phyloP scores from a whole-genome alignment of 2,329 filamentous ascomycete species.

The Geosmithia putterillii region DNA sequence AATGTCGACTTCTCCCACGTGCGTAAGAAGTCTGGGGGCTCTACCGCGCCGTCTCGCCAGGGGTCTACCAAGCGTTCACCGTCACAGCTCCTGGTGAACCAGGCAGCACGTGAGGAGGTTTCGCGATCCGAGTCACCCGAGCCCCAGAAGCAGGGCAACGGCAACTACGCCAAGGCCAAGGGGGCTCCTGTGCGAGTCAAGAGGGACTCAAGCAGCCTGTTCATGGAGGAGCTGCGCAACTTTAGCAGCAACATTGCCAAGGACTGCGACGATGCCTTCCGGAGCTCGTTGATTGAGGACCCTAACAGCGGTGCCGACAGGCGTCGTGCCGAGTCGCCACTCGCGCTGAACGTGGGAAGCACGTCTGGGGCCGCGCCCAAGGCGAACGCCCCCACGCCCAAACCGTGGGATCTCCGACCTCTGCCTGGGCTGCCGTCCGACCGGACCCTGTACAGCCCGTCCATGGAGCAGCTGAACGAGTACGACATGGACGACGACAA shows the following conservation, averaged over 20 bases:
- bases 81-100: background rate
- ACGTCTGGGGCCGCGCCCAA: slow-evolving; percentile 14
- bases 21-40: slow-evolving; percentile 21
- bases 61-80: background rate
- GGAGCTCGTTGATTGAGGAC: slow-evolving; percentile 41
- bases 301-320: slow-evolving; percentile 18
- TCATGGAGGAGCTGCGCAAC: slow-evolving; percentile 67
- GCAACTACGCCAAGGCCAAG: slow-evolving; percentile 12
- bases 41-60: background rate
- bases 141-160: slow-evolving; percentile 11
- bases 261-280: slow-evolving; percentile 88
- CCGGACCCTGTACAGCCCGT: slow-evolving; percentile 1
- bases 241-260: slow-evolving; percentile 78
- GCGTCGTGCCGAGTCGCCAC: slow-evolving; percentile 21
- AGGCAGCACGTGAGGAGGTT: background rate
- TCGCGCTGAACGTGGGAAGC: slow-evolving; percentile 26
- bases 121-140: slow-evolving; percentile 15
- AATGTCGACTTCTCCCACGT: slow-evolving; percentile 42
- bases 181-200: slow-evolving; percentile 6
- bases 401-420: slow-evolving; percentile 34
- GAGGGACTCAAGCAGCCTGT: slow-evolving; percentile 13
- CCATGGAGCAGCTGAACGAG: background rate
- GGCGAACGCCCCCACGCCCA: slow-evolving; percentile 12
- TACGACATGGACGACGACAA: slow-evolving; percentile 9
- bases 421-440: slow-evolving; percentile 33